Evolutionary conservation across 2,329 filamentous ascomycete genomes (phyloP).

Genomic region (Sclerotinia subarctica): DNA sequence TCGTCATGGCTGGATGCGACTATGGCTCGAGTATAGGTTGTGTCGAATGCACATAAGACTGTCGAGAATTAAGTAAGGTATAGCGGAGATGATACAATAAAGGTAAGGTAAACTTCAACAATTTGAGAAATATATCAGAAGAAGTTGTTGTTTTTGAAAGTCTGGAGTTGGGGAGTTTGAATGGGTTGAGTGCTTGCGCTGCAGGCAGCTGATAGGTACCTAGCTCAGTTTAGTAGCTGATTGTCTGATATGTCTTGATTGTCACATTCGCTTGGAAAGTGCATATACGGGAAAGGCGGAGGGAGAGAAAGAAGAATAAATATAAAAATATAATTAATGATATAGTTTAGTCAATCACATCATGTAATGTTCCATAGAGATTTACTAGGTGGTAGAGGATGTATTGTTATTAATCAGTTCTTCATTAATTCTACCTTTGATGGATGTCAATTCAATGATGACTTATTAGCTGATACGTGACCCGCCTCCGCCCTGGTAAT

Average conservation of each 20-base stretch:
- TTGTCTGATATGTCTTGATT: neutral
- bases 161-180: neutral
- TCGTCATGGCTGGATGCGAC: constrained; percentile 47
- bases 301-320: neutral
- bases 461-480: too few species aligned
- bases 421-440: neutral
- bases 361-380: too few species aligned
- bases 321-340: too few species aligned
- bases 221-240: neutral
- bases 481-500: too few species aligned
- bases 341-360: too few species aligned
- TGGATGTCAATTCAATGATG: too few species aligned
- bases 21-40: neutral
- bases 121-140: neutral
- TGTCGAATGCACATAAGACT: constrained; percentile 14
- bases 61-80: neutral
- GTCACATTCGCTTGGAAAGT: neutral
- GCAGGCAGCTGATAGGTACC: constrained; percentile 9
- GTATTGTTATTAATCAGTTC: neutral
- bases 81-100: neutral
- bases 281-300: neutral
- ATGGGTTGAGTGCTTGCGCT: neutral
- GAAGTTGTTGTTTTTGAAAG: neutral
- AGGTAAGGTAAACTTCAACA: too few species aligned
- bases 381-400: too few species aligned